Base-by-base conservation (phyloP, 805 yeast species). In the Metschnikowia picachoensis region DNA sequence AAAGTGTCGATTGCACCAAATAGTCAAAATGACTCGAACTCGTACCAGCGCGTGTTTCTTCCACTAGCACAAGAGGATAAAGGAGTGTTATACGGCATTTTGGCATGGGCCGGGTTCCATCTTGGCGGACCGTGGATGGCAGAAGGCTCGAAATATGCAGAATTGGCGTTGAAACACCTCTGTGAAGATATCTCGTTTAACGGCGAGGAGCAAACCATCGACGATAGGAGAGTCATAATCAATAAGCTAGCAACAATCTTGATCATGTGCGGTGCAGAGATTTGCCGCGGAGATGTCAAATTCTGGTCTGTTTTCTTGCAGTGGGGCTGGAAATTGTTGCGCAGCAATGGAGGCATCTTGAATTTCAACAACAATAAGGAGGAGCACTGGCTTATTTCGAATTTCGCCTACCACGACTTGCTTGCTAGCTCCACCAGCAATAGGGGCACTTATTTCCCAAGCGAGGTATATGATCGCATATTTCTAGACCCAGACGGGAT, bases 321-420 rank as follows among this genome's bases (percentile, higher is more conserved):
- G 35, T 75, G 80, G 74, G 89, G 90, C 2, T 82, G 87, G 37
- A 76, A 77, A 46, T 66, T 87, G 27, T 76, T 87, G 33, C 68
- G 72, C 45, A 61, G 70, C 43, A 74, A 80, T 49, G 92, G 91
- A 12, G 92, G 92, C 0, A 63, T 84, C 25, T 73, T 81, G 17
- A 67, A 67, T 43, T 69, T 70, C 62, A 76, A 74, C 53, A 70
- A 67, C 29, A 74, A 77, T 57, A 78, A 78, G 51, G 83, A 80
- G 52, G 79, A 82, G 52, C 80, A 83, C 50, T 87, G 91, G 85
- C 68, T 87, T 42, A 78, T 85, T 16, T 79, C 88, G 8, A 86
- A 83, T 62, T 87, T 84, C 65, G 88, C 89, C 1, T 87, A 87
- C 60, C 94, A 87, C 61, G 95, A 87, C 60, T 75, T 87, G 30